phyloP scores from a whole-genome alignment of 306 rosid species.

The Comarum palustre region DNA sequence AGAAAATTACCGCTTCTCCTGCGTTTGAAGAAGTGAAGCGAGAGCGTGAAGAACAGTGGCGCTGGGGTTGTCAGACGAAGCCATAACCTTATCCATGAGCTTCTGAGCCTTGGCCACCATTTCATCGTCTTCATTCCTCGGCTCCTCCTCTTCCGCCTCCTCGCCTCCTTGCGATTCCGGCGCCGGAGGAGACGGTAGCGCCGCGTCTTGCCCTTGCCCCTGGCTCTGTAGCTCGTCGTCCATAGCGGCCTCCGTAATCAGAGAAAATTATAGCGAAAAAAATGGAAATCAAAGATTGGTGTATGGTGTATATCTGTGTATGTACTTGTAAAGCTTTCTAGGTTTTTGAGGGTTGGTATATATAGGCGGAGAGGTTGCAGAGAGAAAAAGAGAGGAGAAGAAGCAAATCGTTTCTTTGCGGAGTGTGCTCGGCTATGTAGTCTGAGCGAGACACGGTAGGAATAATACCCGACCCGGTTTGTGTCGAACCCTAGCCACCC shows the following conservation, averaged over 20 bases:
- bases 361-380: conserved; percentile 18
- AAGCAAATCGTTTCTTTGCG: neutral
- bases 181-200: conserved; percentile 30
- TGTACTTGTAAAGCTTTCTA: neutral
- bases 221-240: conserved; percentile 42
- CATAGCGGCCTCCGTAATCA: conserved; percentile 43
- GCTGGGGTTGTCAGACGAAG: conserved; percentile 73
- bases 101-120: conserved; percentile 64
- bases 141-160: conserved; percentile 54
- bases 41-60: conserved; percentile 73
- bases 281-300: neutral
- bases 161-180: conserved; percentile 38
- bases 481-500: conserved; percentile 34
- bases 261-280: neutral
- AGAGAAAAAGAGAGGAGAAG: neutral
- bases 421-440: conserved; percentile 19
- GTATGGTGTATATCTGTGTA: neutral
- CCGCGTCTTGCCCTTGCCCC: conserved; percentile 29
- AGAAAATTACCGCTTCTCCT: conserved; percentile 55
- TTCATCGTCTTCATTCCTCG: conserved; percentile 73
- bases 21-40: conserved; percentile 75
- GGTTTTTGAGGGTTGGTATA: neutral
- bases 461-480: conserved; percentile 33
- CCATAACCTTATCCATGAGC: conserved; percentile 75
- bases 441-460: neutral